A percentile compares a stretch with the other conserved stretches of the same genome.
These are phyloP conservation scores for Arctium minus DNA, from an alignment of 129 eudicot species.

Conservation along the genomic window DNA sequence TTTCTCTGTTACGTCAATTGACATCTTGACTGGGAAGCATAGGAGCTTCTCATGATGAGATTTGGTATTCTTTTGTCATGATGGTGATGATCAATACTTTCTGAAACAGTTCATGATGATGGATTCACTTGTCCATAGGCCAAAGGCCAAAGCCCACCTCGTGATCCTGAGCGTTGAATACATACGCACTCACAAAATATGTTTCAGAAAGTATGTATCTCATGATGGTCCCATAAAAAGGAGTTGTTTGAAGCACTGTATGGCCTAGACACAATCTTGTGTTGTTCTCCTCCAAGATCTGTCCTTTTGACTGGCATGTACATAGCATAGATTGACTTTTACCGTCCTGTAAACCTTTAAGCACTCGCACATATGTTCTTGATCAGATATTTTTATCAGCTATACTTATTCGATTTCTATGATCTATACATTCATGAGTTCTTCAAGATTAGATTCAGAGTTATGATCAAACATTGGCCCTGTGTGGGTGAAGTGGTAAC, in stretches of 20 bases:
- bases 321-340: constrained; percentile 58
- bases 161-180: constrained; percentile 12
- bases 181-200: constrained; percentile 66
- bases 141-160: constrained; percentile 54
- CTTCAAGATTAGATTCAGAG: not conserved
- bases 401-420: not conserved
- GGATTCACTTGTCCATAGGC: not conserved
- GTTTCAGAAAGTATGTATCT: constrained; percentile 43
- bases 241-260: constrained; percentile 42
- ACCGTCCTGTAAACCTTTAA: constrained; percentile 32
- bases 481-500: constrained; percentile 39
- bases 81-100: not conserved
- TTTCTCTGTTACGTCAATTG: not conserved
- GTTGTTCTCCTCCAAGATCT: constrained; percentile 66
- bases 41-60: not conserved
- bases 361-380: not conserved
- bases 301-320: constrained; percentile 60
- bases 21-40: not conserved
- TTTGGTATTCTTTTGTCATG: not conserved
- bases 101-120: not conserved
- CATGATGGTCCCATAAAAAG: constrained; percentile 37
- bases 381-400: not conserved
- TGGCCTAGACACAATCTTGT: constrained; percentile 36
- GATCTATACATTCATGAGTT: not conserved
- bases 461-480: constrained; percentile 39